Conservation (phyloP, 2,329 filamentous ascomycete species). For the Colletotrichum filicis region DNA sequence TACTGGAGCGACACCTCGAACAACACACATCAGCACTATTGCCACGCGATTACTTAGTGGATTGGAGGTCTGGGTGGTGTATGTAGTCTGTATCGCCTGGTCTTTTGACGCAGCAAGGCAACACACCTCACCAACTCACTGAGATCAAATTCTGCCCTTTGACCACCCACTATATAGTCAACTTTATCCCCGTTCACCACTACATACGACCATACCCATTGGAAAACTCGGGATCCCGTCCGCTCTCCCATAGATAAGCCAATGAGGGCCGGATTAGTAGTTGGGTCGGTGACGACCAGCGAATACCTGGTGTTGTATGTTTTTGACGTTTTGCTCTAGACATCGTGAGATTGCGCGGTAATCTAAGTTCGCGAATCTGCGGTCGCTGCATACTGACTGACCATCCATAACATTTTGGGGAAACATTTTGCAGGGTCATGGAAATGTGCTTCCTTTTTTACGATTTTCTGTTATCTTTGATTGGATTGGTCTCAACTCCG, state of each 20-base stretch:
- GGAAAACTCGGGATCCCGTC: neutral
- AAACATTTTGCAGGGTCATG: neutral
- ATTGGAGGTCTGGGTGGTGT: neutral
- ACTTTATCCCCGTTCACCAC: neutral
- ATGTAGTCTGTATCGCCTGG: neutral
- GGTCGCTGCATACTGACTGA: no score
- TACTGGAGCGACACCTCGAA: neutral
- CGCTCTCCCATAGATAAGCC: neutral
- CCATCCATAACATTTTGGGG: no score
- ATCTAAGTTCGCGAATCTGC: neutral
- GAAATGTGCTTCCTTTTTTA: neutral
- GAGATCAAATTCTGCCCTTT: neutral
- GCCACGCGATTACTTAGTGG: neutral
- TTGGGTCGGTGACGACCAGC: neutral
- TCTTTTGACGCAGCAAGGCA: no score
- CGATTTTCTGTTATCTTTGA: neutral
- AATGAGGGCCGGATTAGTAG: neutral
- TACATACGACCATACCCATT: neutral
- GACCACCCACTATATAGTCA: neutral
- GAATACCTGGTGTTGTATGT: neutral
- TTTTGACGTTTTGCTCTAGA: neutral
- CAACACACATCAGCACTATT: neutral
- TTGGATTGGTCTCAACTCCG: neutral
- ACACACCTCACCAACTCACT: no score
- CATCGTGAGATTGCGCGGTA: neutral